Conservation (phyloP, 768 basidiomycete genomes). For the Tulasnella sp. region DNA sequence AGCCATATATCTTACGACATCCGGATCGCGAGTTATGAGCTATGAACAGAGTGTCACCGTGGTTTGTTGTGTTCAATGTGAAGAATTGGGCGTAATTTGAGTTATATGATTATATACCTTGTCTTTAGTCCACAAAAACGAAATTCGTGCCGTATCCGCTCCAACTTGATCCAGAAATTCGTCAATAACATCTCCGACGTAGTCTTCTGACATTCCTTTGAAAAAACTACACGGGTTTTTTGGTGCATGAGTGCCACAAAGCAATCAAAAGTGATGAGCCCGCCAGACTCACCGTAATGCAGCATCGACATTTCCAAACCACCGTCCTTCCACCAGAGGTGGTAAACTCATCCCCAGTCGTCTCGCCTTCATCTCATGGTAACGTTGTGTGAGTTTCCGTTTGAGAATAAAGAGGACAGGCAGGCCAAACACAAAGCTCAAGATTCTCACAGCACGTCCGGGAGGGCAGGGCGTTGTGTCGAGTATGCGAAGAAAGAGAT, state of each 20-base stretch:
- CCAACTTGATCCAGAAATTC: background rate
- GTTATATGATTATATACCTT: background rate
- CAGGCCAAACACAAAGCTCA: too few species aligned
- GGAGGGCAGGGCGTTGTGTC: too few species aligned
- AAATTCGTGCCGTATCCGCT: background rate
- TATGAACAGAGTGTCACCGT: too few species aligned
- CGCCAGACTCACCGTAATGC: background rate
- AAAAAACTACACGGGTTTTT: background rate
- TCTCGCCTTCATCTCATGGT: background rate
- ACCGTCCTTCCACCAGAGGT: background rate
- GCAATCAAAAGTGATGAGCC: background rate
- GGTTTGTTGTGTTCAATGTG: background rate
- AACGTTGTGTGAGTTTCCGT: background rate
- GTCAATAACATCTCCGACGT: background rate
- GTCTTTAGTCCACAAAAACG: background rate
- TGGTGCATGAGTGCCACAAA: background rate
- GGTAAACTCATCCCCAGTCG: background rate
- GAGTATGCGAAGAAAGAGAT: too few species aligned
- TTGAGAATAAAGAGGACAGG: too few species aligned
- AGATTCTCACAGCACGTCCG: too few species aligned
- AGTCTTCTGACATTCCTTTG: background rate
- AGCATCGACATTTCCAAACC: background rate
- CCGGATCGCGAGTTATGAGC: constrained; percentile 13
- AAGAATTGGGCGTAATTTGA: background rate
- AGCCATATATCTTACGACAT: constrained; percentile 6